A percentile compares a stretch with the other conserved stretches of the same genome.
These are phyloP conservation scores for Trypanosoma vivax DNA, from an alignment of 208 protist species.

Conservation along the genomic window DNA sequence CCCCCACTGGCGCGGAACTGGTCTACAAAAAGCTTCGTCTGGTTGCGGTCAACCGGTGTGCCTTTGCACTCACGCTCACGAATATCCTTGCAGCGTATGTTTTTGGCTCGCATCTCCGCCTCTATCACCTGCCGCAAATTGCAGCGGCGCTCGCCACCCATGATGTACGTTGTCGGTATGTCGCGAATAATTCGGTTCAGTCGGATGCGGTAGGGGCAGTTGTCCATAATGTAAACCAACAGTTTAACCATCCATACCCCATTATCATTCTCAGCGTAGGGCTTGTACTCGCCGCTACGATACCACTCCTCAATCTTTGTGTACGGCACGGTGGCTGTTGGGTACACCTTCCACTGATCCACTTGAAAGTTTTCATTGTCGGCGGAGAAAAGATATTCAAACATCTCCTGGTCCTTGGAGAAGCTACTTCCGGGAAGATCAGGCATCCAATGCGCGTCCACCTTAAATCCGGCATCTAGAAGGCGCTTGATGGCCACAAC, in stretches of 20 bases:
- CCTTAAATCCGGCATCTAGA: conserved; percentile 98
- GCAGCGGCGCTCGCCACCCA: conserved; percentile 94
- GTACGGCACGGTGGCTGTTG: conserved; percentile 98
- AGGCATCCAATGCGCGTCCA: conserved; percentile 99
- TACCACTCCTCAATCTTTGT: conserved; percentile 98
- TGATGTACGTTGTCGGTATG: conserved; percentile 98
- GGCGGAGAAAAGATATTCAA: conserved; percentile 73
- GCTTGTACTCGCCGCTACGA: conserved; percentile 92
- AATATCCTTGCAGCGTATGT: conserved; percentile 92
- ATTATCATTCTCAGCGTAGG: conserved; percentile 88
- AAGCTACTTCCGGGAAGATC: conserved; percentile 97
- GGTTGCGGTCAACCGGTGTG: conserved; percentile 41
- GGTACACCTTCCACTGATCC: conserved; percentile 99
- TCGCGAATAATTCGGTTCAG: conserved; percentile 98
- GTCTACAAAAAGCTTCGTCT: conserved; percentile 62
- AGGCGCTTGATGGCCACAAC: conserved; percentile 88
- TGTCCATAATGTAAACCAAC: conserved; percentile 92
- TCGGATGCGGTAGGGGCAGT: conserved; percentile 97
- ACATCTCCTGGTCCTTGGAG: conserved; percentile 93
- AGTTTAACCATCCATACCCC: conserved; percentile 89
- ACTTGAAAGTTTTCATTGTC: conserved; percentile 94
- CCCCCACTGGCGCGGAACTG: conserved; percentile 75
- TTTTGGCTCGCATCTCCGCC: conserved; percentile 88
- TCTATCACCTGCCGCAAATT: conserved; percentile 98
- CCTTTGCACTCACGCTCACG: conserved; percentile 92